Conservation (phyloP, 1,284 basidiomycete genomes). For the Sanguinoderma infundibulare region DNA sequence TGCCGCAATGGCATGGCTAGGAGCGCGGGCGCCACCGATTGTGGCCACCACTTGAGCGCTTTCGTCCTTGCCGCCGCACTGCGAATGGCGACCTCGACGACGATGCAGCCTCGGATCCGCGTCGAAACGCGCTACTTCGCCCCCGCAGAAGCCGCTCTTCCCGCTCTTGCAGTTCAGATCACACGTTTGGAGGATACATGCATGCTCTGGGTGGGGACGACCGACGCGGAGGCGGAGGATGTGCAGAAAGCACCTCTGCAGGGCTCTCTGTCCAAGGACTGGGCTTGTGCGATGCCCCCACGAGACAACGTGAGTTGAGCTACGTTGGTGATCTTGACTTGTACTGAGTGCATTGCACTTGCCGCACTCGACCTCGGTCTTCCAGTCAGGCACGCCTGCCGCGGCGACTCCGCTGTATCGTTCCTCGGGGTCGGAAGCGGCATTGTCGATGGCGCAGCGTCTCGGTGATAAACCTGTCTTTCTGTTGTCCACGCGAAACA, state of each 20-base stretch:
- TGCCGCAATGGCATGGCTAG: background rate
- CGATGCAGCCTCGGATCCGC: slow-evolving; percentile 24
- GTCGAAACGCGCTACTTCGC: slow-evolving; percentile 51
- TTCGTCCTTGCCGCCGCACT: background rate
- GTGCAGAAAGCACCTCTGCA: slow-evolving; percentile 51
- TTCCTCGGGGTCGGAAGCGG: slow-evolving; percentile 63
- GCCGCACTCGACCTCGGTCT: background rate
- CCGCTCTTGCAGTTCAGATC: slow-evolving; percentile 70
- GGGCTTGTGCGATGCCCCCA: slow-evolving; percentile 85
- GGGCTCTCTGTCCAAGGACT: slow-evolving; percentile 72
- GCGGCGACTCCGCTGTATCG: slow-evolving; percentile 73
- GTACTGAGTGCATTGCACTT: slow-evolving; percentile 17
- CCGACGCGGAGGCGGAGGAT: slow-evolving; percentile 51
- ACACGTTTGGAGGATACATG: slow-evolving; percentile 75
- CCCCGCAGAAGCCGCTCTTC: slow-evolving; percentile 50
- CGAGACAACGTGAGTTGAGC: slow-evolving; percentile 40
- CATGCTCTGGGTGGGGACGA: slow-evolving; percentile 82
- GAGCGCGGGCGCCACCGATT: background rate
- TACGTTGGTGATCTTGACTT: slow-evolving; percentile 6
- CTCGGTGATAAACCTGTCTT: slow-evolving; percentile 59
- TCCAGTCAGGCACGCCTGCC: slow-evolving; percentile 44
- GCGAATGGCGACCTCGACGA: background rate
- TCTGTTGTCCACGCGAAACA: slow-evolving; percentile 7
- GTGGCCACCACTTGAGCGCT: background rate
- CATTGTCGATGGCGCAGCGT: slow-evolving; percentile 76